phyloP scores from a whole-genome alignment of 768 basidiomycete genomes.

The Suillus bovinus region DNA sequence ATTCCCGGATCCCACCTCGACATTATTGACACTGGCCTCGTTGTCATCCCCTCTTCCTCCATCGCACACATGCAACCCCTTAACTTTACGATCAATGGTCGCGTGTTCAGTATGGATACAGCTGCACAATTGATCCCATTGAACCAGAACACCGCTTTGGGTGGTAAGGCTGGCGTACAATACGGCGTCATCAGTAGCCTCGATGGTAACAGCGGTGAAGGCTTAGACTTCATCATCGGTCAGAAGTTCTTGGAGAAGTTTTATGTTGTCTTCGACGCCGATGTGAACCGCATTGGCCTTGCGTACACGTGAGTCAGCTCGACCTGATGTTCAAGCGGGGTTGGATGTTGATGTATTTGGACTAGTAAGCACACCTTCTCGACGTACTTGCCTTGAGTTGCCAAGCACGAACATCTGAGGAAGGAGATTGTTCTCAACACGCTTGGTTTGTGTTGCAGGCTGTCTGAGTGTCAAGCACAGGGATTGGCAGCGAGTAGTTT shows the following conservation, averaged over 20 bases:
- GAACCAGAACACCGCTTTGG: conserved; percentile 18
- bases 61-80: conserved; percentile 18
- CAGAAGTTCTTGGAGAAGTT: conserved; percentile 21
- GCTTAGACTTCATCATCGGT: conserved; percentile 19
- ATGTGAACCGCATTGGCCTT: conserved; percentile 1
- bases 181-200: conserved; percentile 12
- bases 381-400: background rate
- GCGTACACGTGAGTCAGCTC: conserved; percentile 5
- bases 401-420: too few relatives aligned
- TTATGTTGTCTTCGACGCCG: conserved; percentile 13
- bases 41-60: conserved; percentile 19
- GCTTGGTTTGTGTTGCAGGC: too few relatives aligned
- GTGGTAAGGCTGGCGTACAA: conserved; percentile 13
- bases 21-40: conserved; percentile 7
- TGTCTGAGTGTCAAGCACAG: too few relatives aligned
- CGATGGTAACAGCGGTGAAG: conserved; percentile 9
- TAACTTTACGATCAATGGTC: conserved; percentile 15
- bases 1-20: conserved; percentile 19
- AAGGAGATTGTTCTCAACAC: too few relatives aligned
- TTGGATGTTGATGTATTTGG: background rate
- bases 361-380: background rate
- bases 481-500: too few relatives aligned
- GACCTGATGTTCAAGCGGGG: background rate
- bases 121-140: conserved; percentile 22
- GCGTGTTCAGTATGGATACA: conserved; percentile 19